Percentiles rank a stretch among this genome's conserved stretches.
These are phyloP conservation scores for Spiraea crenata DNA, from an alignment of 331 rosid genomes.

Conservation along the genomic window DNA sequence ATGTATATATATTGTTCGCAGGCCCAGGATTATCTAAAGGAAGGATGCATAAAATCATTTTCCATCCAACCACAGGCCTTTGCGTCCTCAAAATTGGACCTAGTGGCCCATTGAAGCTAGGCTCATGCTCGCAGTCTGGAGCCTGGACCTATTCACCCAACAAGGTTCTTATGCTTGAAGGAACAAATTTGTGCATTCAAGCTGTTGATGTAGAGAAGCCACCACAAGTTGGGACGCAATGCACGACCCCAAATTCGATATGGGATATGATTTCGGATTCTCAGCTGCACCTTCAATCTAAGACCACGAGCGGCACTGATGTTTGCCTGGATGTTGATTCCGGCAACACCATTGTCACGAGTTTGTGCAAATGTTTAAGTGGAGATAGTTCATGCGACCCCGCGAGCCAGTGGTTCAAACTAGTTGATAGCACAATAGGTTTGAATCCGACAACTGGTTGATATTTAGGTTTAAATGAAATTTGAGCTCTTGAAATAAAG, in stretches of 20 bases:
- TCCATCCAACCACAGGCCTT: slow-evolving; percentile 73
- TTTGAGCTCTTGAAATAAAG: too few relatives aligned
- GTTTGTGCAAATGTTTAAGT: slow-evolving; percentile 68
- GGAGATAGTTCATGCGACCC: slow-evolving; percentile 63
- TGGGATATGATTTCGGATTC: slow-evolving; percentile 82
- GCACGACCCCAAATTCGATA: slow-evolving; percentile 38
- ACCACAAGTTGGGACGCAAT: slow-evolving; percentile 45
- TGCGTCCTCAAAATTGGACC: slow-evolving; percentile 49
- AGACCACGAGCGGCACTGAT: slow-evolving; percentile 29
- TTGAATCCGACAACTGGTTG: neutral
- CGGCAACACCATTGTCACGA: slow-evolving; percentile 53
- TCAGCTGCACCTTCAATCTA: slow-evolving; percentile 65
- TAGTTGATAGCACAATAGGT: slow-evolving; percentile 54
- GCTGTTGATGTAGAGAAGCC: slow-evolving; percentile 43
- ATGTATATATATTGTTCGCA: slow-evolving; percentile 25
- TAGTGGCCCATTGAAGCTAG: slow-evolving; percentile 47
- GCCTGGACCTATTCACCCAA: slow-evolving; percentile 72
- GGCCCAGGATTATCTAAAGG: slow-evolving; percentile 64
- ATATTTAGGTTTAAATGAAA: too few relatives aligned
- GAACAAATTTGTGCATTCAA: slow-evolving; percentile 70
- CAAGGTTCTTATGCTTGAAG: slow-evolving; percentile 46
- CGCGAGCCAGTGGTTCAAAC: slow-evolving; percentile 81
- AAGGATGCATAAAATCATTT: slow-evolving; percentile 49
- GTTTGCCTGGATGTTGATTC: slow-evolving; percentile 75
- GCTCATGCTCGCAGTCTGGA: slow-evolving; percentile 59